These are phyloP conservation scores for Firmiana major DNA, from an alignment of 345 rosid species.

Conservation along the genomic window DNA sequence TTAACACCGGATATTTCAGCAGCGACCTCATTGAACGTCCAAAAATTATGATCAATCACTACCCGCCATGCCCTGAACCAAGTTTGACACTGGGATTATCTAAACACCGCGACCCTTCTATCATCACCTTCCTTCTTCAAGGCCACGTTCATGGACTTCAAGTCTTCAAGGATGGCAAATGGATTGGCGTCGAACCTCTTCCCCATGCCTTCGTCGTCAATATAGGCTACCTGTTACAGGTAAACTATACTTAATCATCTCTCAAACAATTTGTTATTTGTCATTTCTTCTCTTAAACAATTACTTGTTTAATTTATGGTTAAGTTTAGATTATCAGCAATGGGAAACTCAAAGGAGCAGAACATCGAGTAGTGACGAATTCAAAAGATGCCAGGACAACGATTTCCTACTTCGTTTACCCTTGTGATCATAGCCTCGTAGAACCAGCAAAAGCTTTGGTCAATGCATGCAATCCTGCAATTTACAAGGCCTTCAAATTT, in stretches of 20 bases:
- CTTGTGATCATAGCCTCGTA: background rate
- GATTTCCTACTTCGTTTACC: slow-evolving; percentile 20
- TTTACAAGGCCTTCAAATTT: slow-evolving; percentile 12
- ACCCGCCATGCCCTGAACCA: slow-evolving; percentile 41
- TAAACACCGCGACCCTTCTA: slow-evolving; percentile 27
- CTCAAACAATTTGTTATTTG: background rate
- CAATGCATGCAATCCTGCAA: slow-evolving; percentile 15
- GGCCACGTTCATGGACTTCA: slow-evolving; percentile 36
- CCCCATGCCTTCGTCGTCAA: slow-evolving; percentile 34
- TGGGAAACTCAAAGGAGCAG: slow-evolving; percentile 23
- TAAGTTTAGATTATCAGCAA: slow-evolving; percentile 5
- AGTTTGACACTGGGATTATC: slow-evolving; percentile 34
- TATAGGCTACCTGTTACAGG: slow-evolving; percentile 22
- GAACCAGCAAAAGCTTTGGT: slow-evolving; percentile 26
- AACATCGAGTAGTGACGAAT: slow-evolving; percentile 33
- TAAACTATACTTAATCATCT: background rate
- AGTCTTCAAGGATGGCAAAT: slow-evolving; percentile 31
- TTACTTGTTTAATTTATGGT: background rate
- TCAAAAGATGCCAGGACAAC: slow-evolving; percentile 17
- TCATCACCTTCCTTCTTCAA: slow-evolving; percentile 31
- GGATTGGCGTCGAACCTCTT: slow-evolving; percentile 34
- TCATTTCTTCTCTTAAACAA: background rate
- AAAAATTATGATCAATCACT: slow-evolving; percentile 22
- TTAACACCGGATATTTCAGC: slow-evolving; percentile 17
- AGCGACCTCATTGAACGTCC: slow-evolving; percentile 7